These are phyloP conservation scores for Gnomoniopsis sp. DNA, from an alignment of 2,329 filamentous ascomycete species.

Conservation along the genomic window DNA sequence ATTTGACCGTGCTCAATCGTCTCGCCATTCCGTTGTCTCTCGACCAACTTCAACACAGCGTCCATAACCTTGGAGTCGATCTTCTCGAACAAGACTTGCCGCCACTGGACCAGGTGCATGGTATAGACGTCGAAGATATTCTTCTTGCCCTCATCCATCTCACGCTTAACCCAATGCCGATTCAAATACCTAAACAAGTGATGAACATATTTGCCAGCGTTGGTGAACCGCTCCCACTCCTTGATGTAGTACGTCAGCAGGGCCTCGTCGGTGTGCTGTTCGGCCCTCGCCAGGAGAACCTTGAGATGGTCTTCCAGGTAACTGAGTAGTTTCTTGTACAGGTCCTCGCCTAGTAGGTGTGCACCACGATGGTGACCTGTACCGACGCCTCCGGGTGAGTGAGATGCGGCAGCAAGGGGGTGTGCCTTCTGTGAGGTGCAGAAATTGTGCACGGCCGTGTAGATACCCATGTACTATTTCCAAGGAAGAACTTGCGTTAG, in stretches of 20 bases:
- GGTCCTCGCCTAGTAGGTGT: conserved; percentile 89
- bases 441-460: conserved; percentile 98
- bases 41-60: conserved; percentile 88
- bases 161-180: conserved; percentile 96
- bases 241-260: conserved; percentile 90
- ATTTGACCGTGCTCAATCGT: conserved; percentile 97
- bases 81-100: conserved; percentile 79
- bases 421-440: conserved; percentile 92
- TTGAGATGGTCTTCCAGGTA: conserved; percentile 79
- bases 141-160: conserved; percentile 99
- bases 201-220: conserved; percentile 94
- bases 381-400: conserved; percentile 40
- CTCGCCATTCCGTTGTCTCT: conserved; percentile 95
- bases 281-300: conserved; percentile 68
- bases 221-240: conserved; percentile 95
- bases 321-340: conserved; percentile 85
- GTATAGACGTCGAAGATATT: conserved; percentile 98
- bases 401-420: conserved; percentile 35
- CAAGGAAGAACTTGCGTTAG: neutral
- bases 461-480: conserved; percentile 85
- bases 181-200: conserved; percentile 96
- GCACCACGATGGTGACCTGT: conserved; percentile 40
- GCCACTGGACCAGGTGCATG: conserved; percentile 92
- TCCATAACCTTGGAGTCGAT: conserved; percentile 90
- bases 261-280: conserved; percentile 82